Evolutionary conservation across 176 grass and related monocot genomes (phyloP), one percentile per base, ranked within the genome.

Genomic region (Oryza brachyantha): DNA sequence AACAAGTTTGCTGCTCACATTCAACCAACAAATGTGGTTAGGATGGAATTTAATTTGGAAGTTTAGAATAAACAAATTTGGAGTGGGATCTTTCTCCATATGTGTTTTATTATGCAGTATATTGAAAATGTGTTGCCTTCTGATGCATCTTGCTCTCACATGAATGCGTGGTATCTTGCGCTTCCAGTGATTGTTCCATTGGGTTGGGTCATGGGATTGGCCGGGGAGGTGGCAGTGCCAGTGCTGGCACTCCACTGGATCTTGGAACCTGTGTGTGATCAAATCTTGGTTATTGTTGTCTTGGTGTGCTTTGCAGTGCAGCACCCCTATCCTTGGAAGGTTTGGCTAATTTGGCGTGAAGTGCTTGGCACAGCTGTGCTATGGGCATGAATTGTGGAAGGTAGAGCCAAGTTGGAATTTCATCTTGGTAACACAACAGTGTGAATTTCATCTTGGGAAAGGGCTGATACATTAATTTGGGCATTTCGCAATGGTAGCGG

Each of bases 191-290:
- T 45, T 7, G 52, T 36, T 64, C 24, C 28, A 8, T 9, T 16
- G 1, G n/a, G 3, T 58, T 45, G 16, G 61, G 2, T 62, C 36
- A 19, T 0, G 31, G 61, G 1, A 58, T 38, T 35, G 8, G 16
- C 17, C 0, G 32, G 35, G 17, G 74, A 29, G 37, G n/a, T 25
- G 10, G 37, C 1, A 57, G 10, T 8, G 64, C n/a, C 57, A 5
- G 42, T 13, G 55, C n/a, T n/a, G n/a, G n/a, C n/a, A n/a, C n/a
- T 41, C 14, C 22, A 0, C 48, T 59, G 58, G 79, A 78, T 86
- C 81, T 70, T 8, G 61, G 29, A 14, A 55, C 74, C 13, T 6
- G 61, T 10, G 54, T 25, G 9, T 25, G 69, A 82, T 74, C 35
- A 25, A 14, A 34, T 16, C 31, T 36, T 12, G 38, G 28, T 22